Evolutionary conservation across 345 rosid genomes (phyloP).

Genomic region (Aegle marmelos): DNA sequence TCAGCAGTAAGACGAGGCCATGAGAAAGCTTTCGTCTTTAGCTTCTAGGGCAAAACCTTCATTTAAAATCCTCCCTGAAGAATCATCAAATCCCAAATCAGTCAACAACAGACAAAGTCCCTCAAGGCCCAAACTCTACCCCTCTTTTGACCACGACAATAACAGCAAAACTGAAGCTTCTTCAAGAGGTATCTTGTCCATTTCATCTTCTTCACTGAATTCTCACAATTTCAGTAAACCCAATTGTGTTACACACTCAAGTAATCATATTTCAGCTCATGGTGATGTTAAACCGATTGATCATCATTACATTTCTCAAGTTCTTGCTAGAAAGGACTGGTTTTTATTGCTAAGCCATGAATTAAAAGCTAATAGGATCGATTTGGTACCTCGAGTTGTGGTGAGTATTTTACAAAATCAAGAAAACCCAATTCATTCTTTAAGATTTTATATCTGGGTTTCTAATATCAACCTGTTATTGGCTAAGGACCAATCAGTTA

Average conservation of each 20-base stretch:
- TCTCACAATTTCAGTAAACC: background rate
- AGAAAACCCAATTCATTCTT: conserved; percentile 54
- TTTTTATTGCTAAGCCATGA: conserved; percentile 64
- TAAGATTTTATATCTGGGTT: conserved; percentile 79
- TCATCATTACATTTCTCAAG: conserved; percentile 50
- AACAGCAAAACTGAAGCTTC: conserved; percentile 10
- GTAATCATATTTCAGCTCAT: conserved; percentile 13
- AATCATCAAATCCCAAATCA: conserved; percentile 5
- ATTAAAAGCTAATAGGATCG: conserved; percentile 46
- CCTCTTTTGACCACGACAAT: background rate
- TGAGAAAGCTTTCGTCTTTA: conserved; percentile 54
- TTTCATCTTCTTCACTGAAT: conserved; percentile 1
- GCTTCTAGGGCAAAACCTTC: conserved; percentile 46
- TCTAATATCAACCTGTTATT: conserved; percentile 44
- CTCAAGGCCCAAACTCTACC: background rate
- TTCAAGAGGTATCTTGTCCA: conserved; percentile 25
- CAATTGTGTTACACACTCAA: conserved; percentile 5
- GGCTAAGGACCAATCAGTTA: conserved; percentile 53
- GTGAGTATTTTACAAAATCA: conserved; percentile 75
- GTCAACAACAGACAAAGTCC: conserved; percentile 8
- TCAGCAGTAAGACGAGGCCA: conserved; percentile 18
- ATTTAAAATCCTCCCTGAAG: conserved; percentile 7
- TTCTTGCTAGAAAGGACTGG: conserved; percentile 72
- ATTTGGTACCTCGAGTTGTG: conserved; percentile 47
- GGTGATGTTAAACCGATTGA: conserved; percentile 25